Base-by-base conservation (phyloP, 2,329 filamentous ascomycete genomes). In the Exophiala aquamarina region DNA sequence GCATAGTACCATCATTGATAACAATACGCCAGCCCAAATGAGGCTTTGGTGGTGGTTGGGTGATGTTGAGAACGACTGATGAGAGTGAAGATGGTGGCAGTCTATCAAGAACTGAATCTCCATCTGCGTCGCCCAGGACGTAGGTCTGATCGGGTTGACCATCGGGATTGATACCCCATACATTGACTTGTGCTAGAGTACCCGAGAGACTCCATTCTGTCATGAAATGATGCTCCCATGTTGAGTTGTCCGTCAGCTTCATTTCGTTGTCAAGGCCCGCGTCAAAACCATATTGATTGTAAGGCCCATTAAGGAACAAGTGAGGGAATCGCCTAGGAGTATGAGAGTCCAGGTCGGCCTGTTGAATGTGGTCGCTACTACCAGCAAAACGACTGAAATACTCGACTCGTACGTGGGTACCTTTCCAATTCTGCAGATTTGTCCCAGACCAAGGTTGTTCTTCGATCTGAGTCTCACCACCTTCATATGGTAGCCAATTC, bases 151-250 rank as follows among this genome's bases (percentile, higher is more conserved):
- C 82, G 0, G 82, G 81, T 55, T 77, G 66, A 15, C 81, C 80
- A 62, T 84, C 75, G 0, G 76, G 74, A 57, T 84, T 82, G 61
- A 84, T 80, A 41, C 82, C 83, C 82, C 83, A 86, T 4, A 83
- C 72, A 55, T 84, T 86, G 49, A 84, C 66, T 58, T 84, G 81
- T 46, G 81, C 75, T 38, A 75, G 66, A 2, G 77, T 75, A 4
- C 82, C 82, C 28, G 11, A 21, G 9, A 29, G 35, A 29, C 36
- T 46, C 76, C 80, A 86, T 59, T 86, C 82, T 3, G 74, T 70
- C 73, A 83, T 77, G 49, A 84, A 80, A 52, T 80, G 71, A 56
- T 77, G 79, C 15, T 71, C 67, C 83, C 83, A 86, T 3, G 67
- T 64, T 13, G 72, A 70, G 41, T 80, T 70, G 15, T 65, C 63